Percentiles rank a stretch among this genome's conserved stretches.
phyloP scores from a whole-genome alignment of 1,284 basidiomycete genomes.

The Cystobasidium sp. region DNA sequence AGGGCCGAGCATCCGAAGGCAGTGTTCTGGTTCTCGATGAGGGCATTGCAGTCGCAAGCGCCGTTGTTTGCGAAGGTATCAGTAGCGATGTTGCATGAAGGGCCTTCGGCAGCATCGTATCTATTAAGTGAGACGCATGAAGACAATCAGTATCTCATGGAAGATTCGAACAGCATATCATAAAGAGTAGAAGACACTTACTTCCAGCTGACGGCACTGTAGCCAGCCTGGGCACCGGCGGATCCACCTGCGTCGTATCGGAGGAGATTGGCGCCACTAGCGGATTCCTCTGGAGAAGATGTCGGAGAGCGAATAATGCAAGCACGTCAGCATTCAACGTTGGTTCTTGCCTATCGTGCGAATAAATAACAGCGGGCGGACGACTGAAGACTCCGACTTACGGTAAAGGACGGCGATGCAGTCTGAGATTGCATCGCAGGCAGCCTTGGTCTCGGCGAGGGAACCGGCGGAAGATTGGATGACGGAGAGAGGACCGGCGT shows the following conservation, averaged over 20 bases:
- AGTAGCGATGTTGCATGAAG: conserved; percentile 1
- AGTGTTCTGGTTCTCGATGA: neutral
- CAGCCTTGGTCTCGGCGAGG: neutral
- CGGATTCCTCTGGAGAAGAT: neutral
- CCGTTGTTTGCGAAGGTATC: neutral
- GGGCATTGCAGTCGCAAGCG: neutral
- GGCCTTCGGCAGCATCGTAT: conserved; percentile 2
- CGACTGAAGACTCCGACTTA: neutral
- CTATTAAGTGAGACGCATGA: neutral
- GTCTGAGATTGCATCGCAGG: neutral
- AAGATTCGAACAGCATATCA: no score
- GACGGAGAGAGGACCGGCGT: neutral
- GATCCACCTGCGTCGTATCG: neutral
- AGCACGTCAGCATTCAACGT: no score
- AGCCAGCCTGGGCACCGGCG: neutral
- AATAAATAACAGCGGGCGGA: neutral
- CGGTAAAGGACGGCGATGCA: conserved; percentile 2
- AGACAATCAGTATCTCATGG: neutral
- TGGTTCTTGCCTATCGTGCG: neutral
- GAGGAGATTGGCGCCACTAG: neutral
- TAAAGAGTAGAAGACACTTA: neutral
- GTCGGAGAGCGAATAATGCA: neutral
- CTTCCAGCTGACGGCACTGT: neutral
- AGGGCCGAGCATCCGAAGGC: neutral
- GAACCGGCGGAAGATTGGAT: neutral